Conservation (phyloP, 108 stramenopile genomes). For the Pseudonitzschia multiseries region DNA sequence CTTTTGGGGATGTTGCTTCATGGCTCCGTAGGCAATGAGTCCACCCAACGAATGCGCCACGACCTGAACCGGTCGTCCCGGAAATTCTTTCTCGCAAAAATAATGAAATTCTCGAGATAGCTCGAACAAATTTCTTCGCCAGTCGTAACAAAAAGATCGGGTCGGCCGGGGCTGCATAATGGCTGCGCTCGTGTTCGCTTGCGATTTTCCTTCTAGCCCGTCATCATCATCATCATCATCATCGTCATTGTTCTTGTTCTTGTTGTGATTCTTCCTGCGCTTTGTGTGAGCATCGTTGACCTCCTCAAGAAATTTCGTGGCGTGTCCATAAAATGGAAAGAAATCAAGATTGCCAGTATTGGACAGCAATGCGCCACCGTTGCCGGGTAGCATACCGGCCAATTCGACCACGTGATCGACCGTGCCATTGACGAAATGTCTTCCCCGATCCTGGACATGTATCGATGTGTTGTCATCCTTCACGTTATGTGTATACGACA, state of each 20-base stretch:
- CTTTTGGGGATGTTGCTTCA: conserved; percentile 50
- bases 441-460: conserved; percentile 36
- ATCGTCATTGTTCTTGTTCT: background rate
- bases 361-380: background rate
- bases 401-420: conserved; percentile 59
- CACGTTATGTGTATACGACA: conserved; percentile 37
- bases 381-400: conserved; percentile 12
- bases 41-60: conserved; percentile 52
- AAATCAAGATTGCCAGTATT: conserved; percentile 30
- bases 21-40: conserved; percentile 46
- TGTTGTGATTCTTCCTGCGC: background rate
- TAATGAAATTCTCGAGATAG: conserved; percentile 40
- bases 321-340: conserved; percentile 55
- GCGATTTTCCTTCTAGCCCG: background rate
- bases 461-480: background rate
- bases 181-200: background rate
- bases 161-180: conserved; percentile 34
- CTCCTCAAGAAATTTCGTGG: conserved; percentile 35
- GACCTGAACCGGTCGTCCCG: conserved; percentile 48
- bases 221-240: too few relatives aligned
- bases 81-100: conserved; percentile 53
- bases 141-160: conserved; percentile 48
- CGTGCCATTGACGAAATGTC: conserved; percentile 44
- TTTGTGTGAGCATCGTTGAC: conserved; percentile 42
- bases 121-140: conserved; percentile 50